phyloP scores from a whole-genome alignment of 179 eudicot species.

The Silene vulgaris region DNA sequence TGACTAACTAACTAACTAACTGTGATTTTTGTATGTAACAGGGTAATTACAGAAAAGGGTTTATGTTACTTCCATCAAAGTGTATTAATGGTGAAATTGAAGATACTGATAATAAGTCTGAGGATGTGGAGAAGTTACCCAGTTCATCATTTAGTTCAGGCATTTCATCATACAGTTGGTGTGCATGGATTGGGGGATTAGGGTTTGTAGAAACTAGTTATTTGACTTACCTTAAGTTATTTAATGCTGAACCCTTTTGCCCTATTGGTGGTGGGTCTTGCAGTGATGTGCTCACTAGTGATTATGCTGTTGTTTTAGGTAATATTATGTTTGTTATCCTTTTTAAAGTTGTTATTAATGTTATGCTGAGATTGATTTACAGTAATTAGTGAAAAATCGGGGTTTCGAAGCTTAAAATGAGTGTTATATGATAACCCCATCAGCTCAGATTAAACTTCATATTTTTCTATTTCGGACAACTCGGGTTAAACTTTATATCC shows the following conservation, averaged over 20 bases:
- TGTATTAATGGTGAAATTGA: slow-evolving; percentile 30
- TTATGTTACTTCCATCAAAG: slow-evolving; percentile 8
- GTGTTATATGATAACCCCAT: background rate
- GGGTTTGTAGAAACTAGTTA: slow-evolving; percentile 75
- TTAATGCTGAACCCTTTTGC: slow-evolving; percentile 75
- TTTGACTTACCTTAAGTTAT: slow-evolving; percentile 68
- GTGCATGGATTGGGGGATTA: slow-evolving; percentile 67
- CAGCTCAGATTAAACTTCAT: no score
- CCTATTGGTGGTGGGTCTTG: slow-evolving; percentile 73
- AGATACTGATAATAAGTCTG: slow-evolving; percentile 29
- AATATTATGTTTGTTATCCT: background rate
- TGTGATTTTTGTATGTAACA: slow-evolving; percentile 2
- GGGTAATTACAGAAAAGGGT: slow-evolving; percentile 8
- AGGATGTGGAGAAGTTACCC: slow-evolving; percentile 24
- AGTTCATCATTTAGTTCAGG: slow-evolving; percentile 15
- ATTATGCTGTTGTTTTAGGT: slow-evolving; percentile 67
- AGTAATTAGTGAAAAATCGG: background rate
- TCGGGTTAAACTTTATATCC: no score
- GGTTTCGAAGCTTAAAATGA: background rate
- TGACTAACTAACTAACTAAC: background rate
- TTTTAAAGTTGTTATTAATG: background rate
- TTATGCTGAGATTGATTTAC: background rate
- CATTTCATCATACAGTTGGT: slow-evolving; percentile 71
- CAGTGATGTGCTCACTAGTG: slow-evolving; percentile 72
- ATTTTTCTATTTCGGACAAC: no score